A percentile compares a stretch with the other conserved stretches of the same genome.
These are phyloP conservation scores for Pythium chondricola DNA, from an alignment of 352 stramenopile genomes.

Conservation along the genomic window DNA sequence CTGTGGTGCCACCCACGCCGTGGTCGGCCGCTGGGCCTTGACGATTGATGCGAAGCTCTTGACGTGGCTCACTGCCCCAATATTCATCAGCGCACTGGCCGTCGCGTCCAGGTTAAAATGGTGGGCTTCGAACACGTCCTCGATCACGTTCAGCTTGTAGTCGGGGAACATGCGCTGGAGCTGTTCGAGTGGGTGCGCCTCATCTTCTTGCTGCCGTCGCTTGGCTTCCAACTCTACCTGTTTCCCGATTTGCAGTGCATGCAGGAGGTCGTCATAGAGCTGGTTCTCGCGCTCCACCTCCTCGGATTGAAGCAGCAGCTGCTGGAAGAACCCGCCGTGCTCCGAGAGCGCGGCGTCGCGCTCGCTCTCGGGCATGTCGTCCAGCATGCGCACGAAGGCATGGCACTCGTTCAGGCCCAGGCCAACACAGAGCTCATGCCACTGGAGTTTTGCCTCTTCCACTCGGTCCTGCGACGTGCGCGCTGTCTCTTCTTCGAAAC, in stretches of 20 bases:
- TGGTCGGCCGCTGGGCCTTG: conserved; percentile 13
- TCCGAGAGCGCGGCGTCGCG: conserved; percentile 31
- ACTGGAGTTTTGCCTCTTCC: conserved; percentile 30
- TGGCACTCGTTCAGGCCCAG: conserved; percentile 45
- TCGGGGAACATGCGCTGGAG: conserved; percentile 49
- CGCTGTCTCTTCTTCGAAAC: conserved; percentile 27
- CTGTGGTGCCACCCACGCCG: conserved; percentile 12
- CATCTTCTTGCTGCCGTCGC: conserved; percentile 5
- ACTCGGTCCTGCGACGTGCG: neutral
- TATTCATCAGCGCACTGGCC: conserved; percentile 47
- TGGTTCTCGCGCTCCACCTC: conserved; percentile 23
- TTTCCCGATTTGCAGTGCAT: conserved; percentile 5
- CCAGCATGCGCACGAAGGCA: conserved; percentile 41
- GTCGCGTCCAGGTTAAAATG: conserved; percentile 50
- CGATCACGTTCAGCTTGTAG: conserved; percentile 53
- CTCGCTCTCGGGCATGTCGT: conserved; percentile 38
- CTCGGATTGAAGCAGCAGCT: conserved; percentile 50
- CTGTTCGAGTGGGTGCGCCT: conserved; percentile 45
- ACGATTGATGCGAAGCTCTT: conserved; percentile 59
- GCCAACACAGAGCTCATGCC: conserved; percentile 44
- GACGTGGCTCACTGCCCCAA: conserved; percentile 41
- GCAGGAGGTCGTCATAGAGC: neutral
- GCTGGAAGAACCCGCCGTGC: conserved; percentile 60
- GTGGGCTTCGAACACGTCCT: conserved; percentile 54
- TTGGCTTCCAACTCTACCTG: conserved; percentile 12